Evolutionary conservation across 2,329 filamentous ascomycete species (phyloP).

Genomic region (Phyllosticta citrichinensis): DNA sequence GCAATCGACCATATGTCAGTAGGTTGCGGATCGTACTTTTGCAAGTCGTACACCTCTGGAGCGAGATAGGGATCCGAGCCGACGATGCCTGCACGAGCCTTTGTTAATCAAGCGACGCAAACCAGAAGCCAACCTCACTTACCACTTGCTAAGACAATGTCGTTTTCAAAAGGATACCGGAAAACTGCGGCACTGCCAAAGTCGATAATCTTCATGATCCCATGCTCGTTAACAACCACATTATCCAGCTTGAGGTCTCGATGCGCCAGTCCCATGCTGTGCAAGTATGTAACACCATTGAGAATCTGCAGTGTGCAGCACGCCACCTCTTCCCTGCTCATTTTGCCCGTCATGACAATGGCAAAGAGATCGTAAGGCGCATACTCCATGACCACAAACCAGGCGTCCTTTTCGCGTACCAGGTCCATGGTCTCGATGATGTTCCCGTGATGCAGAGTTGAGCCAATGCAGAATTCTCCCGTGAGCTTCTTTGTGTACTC

Average conservation of each 20-base stretch:
- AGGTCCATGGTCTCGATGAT: slow-evolving; percentile 98
- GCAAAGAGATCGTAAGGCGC: slow-evolving; percentile 93
- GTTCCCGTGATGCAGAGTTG: slow-evolving; percentile 92
- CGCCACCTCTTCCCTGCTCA: slow-evolving; percentile 81
- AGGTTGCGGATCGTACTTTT: slow-evolving; percentile 86
- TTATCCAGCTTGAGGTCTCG: slow-evolving; percentile 95
- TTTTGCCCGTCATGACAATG: slow-evolving; percentile 97
- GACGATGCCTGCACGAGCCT: slow-evolving; percentile 50
- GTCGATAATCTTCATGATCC: slow-evolving; percentile 99
- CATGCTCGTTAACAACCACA: slow-evolving; percentile 89
- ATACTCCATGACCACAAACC: slow-evolving; percentile 99
- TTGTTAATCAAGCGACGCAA: not conserved
- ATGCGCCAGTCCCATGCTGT: slow-evolving; percentile 90
- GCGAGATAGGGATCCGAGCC: slow-evolving; percentile 93
- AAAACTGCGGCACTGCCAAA: slow-evolving; percentile 97
- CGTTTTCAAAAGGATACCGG: slow-evolving; percentile 91
- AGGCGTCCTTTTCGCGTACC: slow-evolving; percentile 83
- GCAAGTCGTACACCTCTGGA: slow-evolving; percentile 89
- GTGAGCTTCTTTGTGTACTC: slow-evolving; percentile 98
- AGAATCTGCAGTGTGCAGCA: slow-evolving; percentile 92
- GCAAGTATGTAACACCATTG: slow-evolving; percentile 86
- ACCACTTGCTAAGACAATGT: slow-evolving; percentile 73
- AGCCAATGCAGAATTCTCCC: slow-evolving; percentile 95
- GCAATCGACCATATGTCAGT: slow-evolving; percentile 97
- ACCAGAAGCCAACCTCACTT: slow-evolving; percentile 26